phyloP scores from a whole-genome alignment of 768 basidiomycete species.

The Cyclocybe aegerita region DNA sequence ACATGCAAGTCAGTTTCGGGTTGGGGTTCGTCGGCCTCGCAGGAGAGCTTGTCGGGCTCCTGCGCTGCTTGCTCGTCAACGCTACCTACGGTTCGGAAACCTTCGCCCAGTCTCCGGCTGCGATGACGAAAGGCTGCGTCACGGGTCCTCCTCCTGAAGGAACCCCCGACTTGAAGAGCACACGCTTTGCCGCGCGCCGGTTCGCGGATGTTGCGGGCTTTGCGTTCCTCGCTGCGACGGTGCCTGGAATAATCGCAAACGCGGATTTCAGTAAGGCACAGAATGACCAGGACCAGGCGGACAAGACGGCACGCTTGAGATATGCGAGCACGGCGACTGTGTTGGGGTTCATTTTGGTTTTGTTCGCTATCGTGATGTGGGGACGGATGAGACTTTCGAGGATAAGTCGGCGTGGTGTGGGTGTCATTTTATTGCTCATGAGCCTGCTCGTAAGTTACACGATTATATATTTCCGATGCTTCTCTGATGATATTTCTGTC shows the following conservation, averaged over 20 bases:
- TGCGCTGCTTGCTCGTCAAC: conserved; percentile 39
- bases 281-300: conserved; percentile 15
- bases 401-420: conserved; percentile 21
- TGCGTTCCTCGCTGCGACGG: conserved; percentile 27
- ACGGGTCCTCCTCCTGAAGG: conserved; percentile 21
- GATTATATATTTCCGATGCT: background rate
- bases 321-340: conserved; percentile 22
- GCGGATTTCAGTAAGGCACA: conserved; percentile 17
- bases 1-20: conserved; percentile 30
- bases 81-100: conserved; percentile 33
- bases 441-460: conserved; percentile 28
- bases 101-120: conserved; percentile 26
- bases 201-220: conserved; percentile 21
- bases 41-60: conserved; percentile 31
- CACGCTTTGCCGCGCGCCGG: conserved; percentile 29
- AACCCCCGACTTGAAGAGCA: conserved; percentile 28
- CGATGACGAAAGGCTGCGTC: conserved; percentile 20
- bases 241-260: conserved; percentile 31
- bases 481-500: background rate
- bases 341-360: conserved; percentile 14
- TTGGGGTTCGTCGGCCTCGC: conserved; percentile 33
- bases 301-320: conserved; percentile 18
- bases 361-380: conserved; percentile 18
- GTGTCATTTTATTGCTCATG: conserved; percentile 20
- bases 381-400: conserved; percentile 24